phyloP scores from a whole-genome alignment of 1,139 yeast genomes.

The Blastobotrys proliferans region DNA sequence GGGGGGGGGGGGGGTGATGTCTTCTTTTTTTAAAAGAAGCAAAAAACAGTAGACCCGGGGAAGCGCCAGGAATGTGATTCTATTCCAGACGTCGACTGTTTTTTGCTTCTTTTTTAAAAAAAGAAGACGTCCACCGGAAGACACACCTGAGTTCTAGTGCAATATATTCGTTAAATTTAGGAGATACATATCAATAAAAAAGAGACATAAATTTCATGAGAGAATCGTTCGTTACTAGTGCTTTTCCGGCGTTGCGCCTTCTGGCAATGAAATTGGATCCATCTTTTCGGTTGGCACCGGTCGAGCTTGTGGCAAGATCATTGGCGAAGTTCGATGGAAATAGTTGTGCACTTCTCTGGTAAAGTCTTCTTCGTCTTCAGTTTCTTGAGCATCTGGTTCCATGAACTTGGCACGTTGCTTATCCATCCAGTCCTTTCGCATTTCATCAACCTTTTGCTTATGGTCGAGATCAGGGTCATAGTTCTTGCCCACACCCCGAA shows the following conservation, averaged over 20 bases:
- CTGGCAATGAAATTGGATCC: conserved; percentile 21
- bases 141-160: no score
- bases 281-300: conserved; percentile 22
- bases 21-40: no score
- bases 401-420: conserved; percentile 30
- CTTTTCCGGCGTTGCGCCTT: conserved; percentile 19
- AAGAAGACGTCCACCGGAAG: no score
- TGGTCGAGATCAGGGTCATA: conserved; percentile 38
- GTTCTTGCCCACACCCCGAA: conserved; percentile 34
- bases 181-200: no score
- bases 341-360: conserved; percentile 32
- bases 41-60: no score
- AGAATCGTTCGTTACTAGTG: no score
- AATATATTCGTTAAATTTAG: no score
- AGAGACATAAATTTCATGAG: no score
- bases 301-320: conserved; percentile 25
- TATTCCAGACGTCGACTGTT: no score
- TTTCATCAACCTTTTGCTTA: conserved; percentile 37
- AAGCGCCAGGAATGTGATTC: no score
- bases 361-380: conserved; percentile 19
- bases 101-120: no score
- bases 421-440: conserved; percentile 37
- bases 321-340: conserved; percentile 36
- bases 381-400: conserved; percentile 22
- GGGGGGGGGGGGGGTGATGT: no score